phyloP scores from a whole-genome alignment of 352 stramenopile genomes.

The Vaucheria bursata region DNA sequence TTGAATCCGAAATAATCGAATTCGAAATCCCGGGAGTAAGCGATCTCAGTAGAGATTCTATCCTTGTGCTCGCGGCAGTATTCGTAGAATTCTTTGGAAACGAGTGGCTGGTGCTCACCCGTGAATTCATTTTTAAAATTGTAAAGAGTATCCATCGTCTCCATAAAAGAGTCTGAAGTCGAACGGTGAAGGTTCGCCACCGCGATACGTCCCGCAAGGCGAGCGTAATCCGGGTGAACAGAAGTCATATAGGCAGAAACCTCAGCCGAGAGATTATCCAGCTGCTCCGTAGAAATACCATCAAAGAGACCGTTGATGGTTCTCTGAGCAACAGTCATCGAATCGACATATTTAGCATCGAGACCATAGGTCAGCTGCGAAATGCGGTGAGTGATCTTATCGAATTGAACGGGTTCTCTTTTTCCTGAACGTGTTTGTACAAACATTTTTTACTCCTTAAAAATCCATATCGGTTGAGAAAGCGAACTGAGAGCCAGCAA shows the following conservation, averaged over 20 bases:
- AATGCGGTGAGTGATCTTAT: conserved; percentile 79
- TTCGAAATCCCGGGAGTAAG: conserved; percentile 80
- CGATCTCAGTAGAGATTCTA: conserved; percentile 59
- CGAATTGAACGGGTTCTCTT: conserved; percentile 71
- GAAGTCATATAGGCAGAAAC: conserved; percentile 81
- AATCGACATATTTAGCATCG: conserved; percentile 72
- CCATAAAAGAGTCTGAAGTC: conserved; percentile 64
- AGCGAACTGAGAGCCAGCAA: too few species aligned
- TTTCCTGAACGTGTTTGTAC: conserved; percentile 68
- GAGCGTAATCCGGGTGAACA: conserved; percentile 93
- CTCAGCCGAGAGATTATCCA: conserved; percentile 93
- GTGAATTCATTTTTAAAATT: conserved; percentile 82
- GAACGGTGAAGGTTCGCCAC: conserved; percentile 98
- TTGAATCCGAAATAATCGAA: conserved; percentile 95
- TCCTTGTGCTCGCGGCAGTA: conserved; percentile 60
- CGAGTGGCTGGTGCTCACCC: conserved; percentile 61
- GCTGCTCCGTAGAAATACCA: conserved; percentile 89
- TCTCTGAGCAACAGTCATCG: conserved; percentile 91
- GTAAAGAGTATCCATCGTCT: conserved; percentile 78
- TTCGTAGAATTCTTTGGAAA: conserved; percentile 72
- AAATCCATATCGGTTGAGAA: too few species aligned
- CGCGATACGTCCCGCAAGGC: conserved; percentile 88
- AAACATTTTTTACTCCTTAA: conserved; percentile 57
- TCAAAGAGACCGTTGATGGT: conserved; percentile 91
- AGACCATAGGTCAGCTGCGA: conserved; percentile 78